Evolutionary conservation across 2,329 filamentous ascomycete genomes (phyloP), one percentile per base, ranked within the genome.

Genomic region (Epichloe scottii): DNA sequence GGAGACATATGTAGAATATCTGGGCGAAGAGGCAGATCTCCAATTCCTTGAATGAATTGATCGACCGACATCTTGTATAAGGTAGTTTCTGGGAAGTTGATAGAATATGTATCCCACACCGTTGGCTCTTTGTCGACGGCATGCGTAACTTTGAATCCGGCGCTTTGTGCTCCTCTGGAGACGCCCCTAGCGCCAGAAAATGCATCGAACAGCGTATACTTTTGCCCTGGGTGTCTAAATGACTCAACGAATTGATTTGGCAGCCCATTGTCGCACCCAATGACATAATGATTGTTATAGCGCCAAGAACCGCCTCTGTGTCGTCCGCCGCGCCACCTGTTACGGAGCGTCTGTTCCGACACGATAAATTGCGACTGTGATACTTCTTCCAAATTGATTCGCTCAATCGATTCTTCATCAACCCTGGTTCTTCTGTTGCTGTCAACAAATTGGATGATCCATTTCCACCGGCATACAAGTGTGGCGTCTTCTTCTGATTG

Each of bases 1-100:
- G 86, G 87, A 0, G 84, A 89, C 0, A 89, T 66, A 56, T 94
- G 88, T 0, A 87, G 67, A 2, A 91, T 69, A 57, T 93, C 87
- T 0, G 84, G 77, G 4, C 70, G 69, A 10, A 57, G 51, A 8
- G 48, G 19, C 8, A 19, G 49, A 55, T 2, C 5, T 12, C 64
- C 60, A 0, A 66, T 56, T 0, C 55, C 53, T 1, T 58, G 59
- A 30, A 81, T 68, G 48, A 84, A 81, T 2, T 75, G 63, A 35
- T 72, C 67, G 0, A 78, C 65, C 0, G 74, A 66, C 53, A 68
- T 67, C 5, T 72, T 58, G 44, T 76, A 74, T 0, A 85, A 68
- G 0, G 70, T 62, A 0, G 71, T 66, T 0, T 71, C 62, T 0
- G 69, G 68, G 54, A 86, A 87, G 56, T 87, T 87, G 0, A 62